A percentile compares a stretch with the other conserved stretches of the same genome.
Evolutionary conservation across 1,284 basidiomycete species (phyloP).

Genomic region (Pseudozyma pruni): DNA sequence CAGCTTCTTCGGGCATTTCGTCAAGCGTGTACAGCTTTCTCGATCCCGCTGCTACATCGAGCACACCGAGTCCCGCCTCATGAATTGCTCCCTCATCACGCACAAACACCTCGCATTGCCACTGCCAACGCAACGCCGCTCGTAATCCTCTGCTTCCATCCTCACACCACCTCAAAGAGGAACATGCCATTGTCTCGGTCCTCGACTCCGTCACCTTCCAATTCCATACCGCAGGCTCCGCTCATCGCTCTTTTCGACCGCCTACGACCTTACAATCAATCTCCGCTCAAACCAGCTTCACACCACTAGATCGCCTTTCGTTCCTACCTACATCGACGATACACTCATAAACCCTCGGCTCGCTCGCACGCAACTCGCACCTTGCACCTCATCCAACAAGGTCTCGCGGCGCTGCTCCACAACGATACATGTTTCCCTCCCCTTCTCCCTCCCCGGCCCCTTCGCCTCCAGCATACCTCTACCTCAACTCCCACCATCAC

Average conservation of each 20-base stretch:
- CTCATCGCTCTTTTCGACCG: conserved; percentile 9
- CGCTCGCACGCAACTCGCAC: background rate
- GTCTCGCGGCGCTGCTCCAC: conserved; percentile 13
- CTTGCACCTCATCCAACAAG: background rate
- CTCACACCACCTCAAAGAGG: conserved; percentile 9
- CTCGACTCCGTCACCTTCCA: conserved; percentile 9
- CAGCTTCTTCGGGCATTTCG: too few species aligned
- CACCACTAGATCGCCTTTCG: too few species aligned
- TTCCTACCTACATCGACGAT: too few species aligned
- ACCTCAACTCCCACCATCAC: conserved; percentile 56
- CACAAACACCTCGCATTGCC: background rate
- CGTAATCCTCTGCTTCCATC: too few species aligned
- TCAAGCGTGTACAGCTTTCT: too few species aligned
- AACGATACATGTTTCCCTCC: conserved; percentile 61
- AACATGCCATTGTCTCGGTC: conserved; percentile 39
- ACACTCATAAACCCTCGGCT: background rate
- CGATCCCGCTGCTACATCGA: background rate
- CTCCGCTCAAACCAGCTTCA: too few species aligned
- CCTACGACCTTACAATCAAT: background rate
- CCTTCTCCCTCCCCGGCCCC: conserved; percentile 60
- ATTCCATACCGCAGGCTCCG: conserved; percentile 4
- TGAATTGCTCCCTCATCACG: conserved; percentile 1
- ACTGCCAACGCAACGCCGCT: background rate
- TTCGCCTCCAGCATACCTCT: conserved; percentile 62
- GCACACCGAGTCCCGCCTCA: conserved; percentile 4